Evolutionary conservation across 768 basidiomycete genomes (phyloP), one percentile per base, ranked within the genome.

Genomic region (Mycena belliarum): DNA sequence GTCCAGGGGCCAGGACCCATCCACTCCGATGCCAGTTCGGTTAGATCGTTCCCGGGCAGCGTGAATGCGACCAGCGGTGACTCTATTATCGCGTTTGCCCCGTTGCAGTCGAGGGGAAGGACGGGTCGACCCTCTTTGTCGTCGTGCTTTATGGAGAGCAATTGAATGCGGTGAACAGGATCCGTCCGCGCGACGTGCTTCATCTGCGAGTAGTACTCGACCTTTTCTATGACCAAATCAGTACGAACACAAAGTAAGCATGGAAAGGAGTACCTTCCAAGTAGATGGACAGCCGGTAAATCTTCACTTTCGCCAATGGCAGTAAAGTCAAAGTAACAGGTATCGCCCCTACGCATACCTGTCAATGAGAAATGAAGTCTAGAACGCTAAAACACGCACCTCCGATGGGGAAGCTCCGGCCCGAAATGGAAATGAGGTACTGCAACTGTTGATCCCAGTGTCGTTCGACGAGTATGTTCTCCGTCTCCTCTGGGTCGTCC

Each of bases 1-100:
- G 80, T 78, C 95, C 95, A 98, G 14, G 96, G 95, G 0, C 96
- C 95, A 3, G 84, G 83, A 26, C 88, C 89, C 85, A 87, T 87
- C 59, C 83, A 73, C 42, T 67, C 77, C 21, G 87, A 83, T 26
- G 80, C 83, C 47, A 81, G 69, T 50, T 88, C 85, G 0, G 81
- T 82, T 26, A 80, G 65, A 63, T 85, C 81, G 43, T 79, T 76
- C 24, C 79, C 79, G 3, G 79, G 75, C 6, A 72, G 69, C 21
- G 83, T 67, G 21, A 89, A 67, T 9, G 73, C 71, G 38, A 80
- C 73, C 1, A 96, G 73, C 0, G 95, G 91, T 0, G 92, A 93
- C 9, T 81, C 74, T 37, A 70, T 78, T 65, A 87, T 75, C 1
- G 82, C 88, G 41, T 88, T 79, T 0, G 80, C 72, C 32, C 87